Evolutionary conservation across 768 basidiomycete genomes (phyloP), one percentile per base, ranked within the genome.

Genomic region (Termitomyces sp.): DNA sequence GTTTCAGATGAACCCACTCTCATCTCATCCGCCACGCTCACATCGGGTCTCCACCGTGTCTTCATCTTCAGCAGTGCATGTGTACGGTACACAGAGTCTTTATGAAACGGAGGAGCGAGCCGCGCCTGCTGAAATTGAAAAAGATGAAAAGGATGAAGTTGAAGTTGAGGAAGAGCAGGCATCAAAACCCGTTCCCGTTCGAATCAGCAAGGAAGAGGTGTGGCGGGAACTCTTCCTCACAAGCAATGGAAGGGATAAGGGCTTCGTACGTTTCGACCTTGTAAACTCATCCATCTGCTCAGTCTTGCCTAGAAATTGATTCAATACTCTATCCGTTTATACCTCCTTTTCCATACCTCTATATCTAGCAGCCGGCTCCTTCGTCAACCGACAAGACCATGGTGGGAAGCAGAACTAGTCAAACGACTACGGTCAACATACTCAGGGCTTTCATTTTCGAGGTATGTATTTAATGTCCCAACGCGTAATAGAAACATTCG

Each of bases 1-100:
- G 32, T 91, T 92, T 64, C 88, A 88, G 61, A 88, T 92, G 81
- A 92, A 92, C 65, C 90, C 90, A 9, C 81, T 86, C 51, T 89
- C 89, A 14, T 76, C 82, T 4, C 90, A 90, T 67, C 90, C 90
- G 2, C 90, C 90, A 20, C 81, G 90, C 27, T 89, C 88, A 42
- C 88, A 88, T 3, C 79, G 84, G 60, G 79, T 80, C 10, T 87
- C 85, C 1, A 64, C 81, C 27, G 68, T 73, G 31, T 69, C 74
- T 58, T 70, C 72, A 2, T 64, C 55, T 22, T 71, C 70, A 55
- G 60, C 63, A 53, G 66, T 77, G 18, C 72, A 78, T 44, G 61
- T 71, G 20, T 80, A 75, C 62, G 70, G 68, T n/a, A 49, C 36
- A 5, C 63, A 69, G 29, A 75, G 74, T 46, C 61, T 75, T 29